A percentile compares a stretch with the other conserved stretches of the same genome.
These are phyloP conservation scores for Melaleuca alternifolia DNA, from an alignment of 345 rosid species.

Conservation along the genomic window DNA sequence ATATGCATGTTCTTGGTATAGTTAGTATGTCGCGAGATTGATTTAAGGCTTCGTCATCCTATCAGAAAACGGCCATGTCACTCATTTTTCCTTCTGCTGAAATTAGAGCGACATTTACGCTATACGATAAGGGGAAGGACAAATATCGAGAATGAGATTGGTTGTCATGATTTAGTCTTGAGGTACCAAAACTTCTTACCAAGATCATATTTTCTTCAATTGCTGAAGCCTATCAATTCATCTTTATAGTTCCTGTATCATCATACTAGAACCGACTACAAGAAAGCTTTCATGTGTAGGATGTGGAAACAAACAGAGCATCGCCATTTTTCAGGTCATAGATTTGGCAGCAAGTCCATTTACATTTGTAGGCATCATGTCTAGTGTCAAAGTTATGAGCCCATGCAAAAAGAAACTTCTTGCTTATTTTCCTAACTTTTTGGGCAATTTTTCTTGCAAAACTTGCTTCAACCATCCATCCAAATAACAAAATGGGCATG, in stretches of 20 bases:
- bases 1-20: too few species aligned
- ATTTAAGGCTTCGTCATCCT: background rate
- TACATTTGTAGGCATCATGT: too few species aligned
- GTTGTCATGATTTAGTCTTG: background rate
- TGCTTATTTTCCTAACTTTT: background rate
- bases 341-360: background rate
- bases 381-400: background rate
- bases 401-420: background rate
- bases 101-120: background rate
- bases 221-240: background rate
- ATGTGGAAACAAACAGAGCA: too few species aligned
- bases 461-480: constrained; percentile 27
- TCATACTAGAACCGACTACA: background rate
- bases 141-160: background rate
- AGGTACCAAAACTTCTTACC: background rate
- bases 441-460: background rate
- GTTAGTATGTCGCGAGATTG: background rate
- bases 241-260: background rate
- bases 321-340: too few species aligned
- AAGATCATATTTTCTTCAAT: background rate
- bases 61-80: too few species aligned
- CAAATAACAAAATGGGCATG: constrained; percentile 48
- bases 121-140: background rate
- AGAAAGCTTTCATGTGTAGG: background rate
- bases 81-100: background rate